Base-by-base conservation (phyloP, 495 filamentous ascomycete genomes). In the Lasiosphaeris hirsuta region DNA sequence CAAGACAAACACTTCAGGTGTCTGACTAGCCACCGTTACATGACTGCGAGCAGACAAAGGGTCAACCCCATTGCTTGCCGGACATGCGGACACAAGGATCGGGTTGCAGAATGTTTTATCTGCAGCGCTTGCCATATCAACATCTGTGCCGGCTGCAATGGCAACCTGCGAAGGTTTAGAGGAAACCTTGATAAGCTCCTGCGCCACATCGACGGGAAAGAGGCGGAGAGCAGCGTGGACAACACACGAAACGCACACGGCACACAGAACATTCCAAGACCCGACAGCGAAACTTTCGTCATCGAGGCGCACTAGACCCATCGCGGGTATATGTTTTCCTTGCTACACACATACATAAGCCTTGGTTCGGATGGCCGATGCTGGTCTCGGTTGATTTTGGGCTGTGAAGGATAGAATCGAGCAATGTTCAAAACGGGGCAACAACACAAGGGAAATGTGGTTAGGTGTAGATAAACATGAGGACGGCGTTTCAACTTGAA, bases 91-190 rank as follows among this genome's bases (percentile, higher is more conserved):
- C 54, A 57, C 56, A 60, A 55, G 63, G 67, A 70, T n/a, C 53
- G 63, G 10, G 38, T 44, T 10, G 58, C 59, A 10, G 66, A 66
- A 23, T 59, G 58, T 50, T 64, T 41, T 11, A 66, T 68, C 34
- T 70, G 67, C 56, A 70, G 67, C 47, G 56, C 60, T n/a, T 70
- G 67, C 46, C 18, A 56, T 8, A 41, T 70, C 35, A 66, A 64
- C 14, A 56, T 70, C 14, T 70, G 67, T 35, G 13, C 23, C 9
- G 54, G 57, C 3, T 70, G 67, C 41, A 50, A 13, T 14, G 43
- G 9, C 7, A 9, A 44, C 7, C 17, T 68, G 51, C 52, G 61
- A 14, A 47, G 52, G 38, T 46, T 36, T 7, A 46, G 35, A 11
- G 67, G 67, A 11, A 59, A 70, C 50, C 35, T 70, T 30, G 19